Evolutionary conservation across 2,329 filamentous ascomycete species (phyloP).

Genomic region (Aquanectria penicillioides): DNA sequence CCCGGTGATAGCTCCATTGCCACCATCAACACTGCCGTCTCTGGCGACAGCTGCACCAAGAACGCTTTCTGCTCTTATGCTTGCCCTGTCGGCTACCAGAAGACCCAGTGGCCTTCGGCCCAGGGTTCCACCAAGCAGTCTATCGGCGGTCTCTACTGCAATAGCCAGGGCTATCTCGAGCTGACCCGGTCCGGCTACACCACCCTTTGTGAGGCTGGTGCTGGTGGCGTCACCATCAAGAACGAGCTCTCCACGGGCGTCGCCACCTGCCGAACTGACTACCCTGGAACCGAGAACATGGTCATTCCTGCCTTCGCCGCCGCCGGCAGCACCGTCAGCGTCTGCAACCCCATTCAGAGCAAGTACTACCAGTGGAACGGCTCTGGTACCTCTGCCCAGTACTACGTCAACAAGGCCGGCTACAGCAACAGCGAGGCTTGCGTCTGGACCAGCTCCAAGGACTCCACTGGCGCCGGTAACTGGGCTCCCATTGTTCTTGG

Average conservation of each 20-base stretch:
- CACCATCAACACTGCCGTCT: constrained; percentile 71
- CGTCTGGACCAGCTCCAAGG: constrained; percentile 70
- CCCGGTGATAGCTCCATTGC: constrained; percentile 60
- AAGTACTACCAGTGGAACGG: constrained; percentile 83
- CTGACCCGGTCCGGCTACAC: constrained; percentile 75
- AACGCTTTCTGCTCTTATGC: constrained; percentile 89
- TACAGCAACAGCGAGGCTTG: constrained; percentile 75
- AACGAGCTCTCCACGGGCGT: constrained; percentile 77
- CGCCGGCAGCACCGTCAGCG: constrained; percentile 66
- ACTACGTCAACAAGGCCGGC: constrained; percentile 92
- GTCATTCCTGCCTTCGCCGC: constrained; percentile 76
- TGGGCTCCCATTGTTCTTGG: constrained; percentile 89
- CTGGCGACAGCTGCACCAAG: constrained; percentile 67
- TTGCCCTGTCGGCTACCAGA: constrained; percentile 91
- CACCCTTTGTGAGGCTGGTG: constrained; percentile 80
- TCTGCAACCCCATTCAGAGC: constrained; percentile 80
- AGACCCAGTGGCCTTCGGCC: constrained; percentile 84
- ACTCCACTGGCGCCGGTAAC: constrained; percentile 75
- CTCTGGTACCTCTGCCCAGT: constrained; percentile 85
- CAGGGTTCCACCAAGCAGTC: constrained; percentile 87
- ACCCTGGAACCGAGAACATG: constrained; percentile 92
- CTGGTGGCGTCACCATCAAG: constrained; percentile 74
- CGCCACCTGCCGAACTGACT: constrained; percentile 92
- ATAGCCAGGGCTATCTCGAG: constrained; percentile 75
- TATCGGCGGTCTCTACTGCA: constrained; percentile 87